phyloP scores from a whole-genome alignment of 805 yeast genomes.

The Lipomyces yamadae region DNA sequence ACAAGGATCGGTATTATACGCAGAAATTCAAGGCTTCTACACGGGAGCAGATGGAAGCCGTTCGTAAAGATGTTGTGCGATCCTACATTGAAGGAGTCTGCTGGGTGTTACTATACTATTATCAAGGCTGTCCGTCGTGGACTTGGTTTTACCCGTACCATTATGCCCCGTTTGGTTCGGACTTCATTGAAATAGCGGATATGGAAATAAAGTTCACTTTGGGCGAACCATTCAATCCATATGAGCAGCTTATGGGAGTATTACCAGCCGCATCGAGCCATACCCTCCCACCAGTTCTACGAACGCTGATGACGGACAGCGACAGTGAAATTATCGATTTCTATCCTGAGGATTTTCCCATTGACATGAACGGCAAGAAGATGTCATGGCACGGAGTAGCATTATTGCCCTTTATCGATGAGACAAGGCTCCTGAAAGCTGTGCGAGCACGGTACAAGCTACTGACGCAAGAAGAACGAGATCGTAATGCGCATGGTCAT shows the following conservation, averaged over 20 bases:
- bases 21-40: constrained; percentile 69
- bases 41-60: constrained; percentile 53
- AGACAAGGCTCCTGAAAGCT: constrained; percentile 65
- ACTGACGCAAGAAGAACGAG: constrained; percentile 68
- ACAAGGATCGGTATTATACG: constrained; percentile 76
- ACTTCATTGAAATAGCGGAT: constrained; percentile 61
- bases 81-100: constrained; percentile 91
- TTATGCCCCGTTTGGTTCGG: constrained; percentile 97
- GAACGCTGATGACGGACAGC: constrained; percentile 78
- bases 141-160: constrained; percentile 97
- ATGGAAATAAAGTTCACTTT: constrained; percentile 58
- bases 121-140: constrained; percentile 99
- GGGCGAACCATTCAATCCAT: constrained; percentile 87
- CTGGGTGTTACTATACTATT: constrained; percentile 94
- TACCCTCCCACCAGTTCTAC: constrained; percentile 77
- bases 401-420: constrained; percentile 87
- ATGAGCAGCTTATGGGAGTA: constrained; percentile 92
- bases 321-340: constrained; percentile 87
- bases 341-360: constrained; percentile 83
- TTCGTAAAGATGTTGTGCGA: constrained; percentile 64
- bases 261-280: constrained; percentile 93
- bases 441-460: constrained; percentile 67
- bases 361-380: constrained; percentile 95
- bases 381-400: constrained; percentile 97
- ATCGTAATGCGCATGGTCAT: constrained; percentile 70